These are phyloP conservation scores for Solanum verrucosum DNA, from an alignment of 257 asterid genomes.

Conservation along the genomic window DNA sequence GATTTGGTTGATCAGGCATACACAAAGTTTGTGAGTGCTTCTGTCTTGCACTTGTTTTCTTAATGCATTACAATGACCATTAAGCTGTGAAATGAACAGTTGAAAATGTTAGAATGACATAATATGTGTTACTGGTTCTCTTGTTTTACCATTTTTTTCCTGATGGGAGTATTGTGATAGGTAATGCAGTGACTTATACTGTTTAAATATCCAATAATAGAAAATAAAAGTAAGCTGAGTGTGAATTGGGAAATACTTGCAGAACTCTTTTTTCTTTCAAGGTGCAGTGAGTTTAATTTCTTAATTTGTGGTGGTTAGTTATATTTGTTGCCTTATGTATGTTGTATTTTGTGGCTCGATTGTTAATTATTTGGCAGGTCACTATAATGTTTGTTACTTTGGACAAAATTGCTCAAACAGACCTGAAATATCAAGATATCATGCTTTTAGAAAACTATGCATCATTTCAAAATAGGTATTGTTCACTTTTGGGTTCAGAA, in stretches of 20 bases:
- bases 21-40: slow-evolving; percentile 62
- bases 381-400: slow-evolving; percentile 92
- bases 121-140: neutral
- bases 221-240: neutral
- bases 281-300: neutral
- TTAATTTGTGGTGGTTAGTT: neutral
- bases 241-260: neutral
- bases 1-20: slow-evolving; percentile 99
- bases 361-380: slow-evolving; percentile 53
- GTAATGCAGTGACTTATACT: neutral
- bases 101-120: neutral
- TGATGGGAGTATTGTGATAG: neutral
- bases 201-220: neutral
- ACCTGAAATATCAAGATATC: slow-evolving; percentile 70
- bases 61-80: neutral
- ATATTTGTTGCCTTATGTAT: neutral
- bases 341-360: neutral
- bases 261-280: neutral
- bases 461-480: slow-evolving; percentile 94
- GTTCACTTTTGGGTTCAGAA: neutral
- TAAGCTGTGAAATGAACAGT: neutral
- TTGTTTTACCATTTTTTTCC: neutral
- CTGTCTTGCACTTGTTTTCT: neutral
- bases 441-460: slow-evolving; percentile 95
- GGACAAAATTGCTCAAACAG: slow-evolving; percentile 90